A percentile compares a stretch with the other conserved stretches of the same genome.
phyloP scores from a whole-genome alignment of 768 basidiomycete genomes.

The Xerocomus potaroensis region DNA sequence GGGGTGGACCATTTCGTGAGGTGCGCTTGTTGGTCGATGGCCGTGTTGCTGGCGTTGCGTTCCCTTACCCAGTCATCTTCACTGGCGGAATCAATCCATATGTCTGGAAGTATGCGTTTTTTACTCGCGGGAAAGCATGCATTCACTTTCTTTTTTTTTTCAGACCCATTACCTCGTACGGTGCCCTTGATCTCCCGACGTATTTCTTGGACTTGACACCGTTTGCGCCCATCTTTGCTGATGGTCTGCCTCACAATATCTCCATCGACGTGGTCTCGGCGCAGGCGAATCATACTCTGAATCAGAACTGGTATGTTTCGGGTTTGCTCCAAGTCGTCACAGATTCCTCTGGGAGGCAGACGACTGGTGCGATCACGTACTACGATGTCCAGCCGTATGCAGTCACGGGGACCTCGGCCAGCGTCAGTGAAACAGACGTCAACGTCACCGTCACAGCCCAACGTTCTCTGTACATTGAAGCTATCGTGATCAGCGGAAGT shows the following conservation, averaged over 20 bases:
- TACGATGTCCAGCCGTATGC: constrained; percentile 61
- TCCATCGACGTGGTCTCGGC: constrained; percentile 71
- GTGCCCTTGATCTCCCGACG: constrained; percentile 71
- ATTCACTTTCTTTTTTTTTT: not conserved
- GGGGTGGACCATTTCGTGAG: constrained; percentile 58
- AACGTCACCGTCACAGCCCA: constrained; percentile 60
- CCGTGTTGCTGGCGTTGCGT: constrained; percentile 49
- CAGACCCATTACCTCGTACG: constrained; percentile 73
- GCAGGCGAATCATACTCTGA: constrained; percentile 58
- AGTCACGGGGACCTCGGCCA: constrained; percentile 44
- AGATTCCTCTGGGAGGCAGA: constrained; percentile 57
- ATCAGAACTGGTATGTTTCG: constrained; percentile 77
- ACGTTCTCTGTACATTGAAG: constrained; percentile 54
- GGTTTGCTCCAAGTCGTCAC: constrained; percentile 64
- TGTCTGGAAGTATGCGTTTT: constrained; percentile 57
- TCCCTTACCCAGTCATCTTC: constrained; percentile 62
- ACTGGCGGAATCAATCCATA: constrained; percentile 70
- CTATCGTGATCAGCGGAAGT: constrained; percentile 58
- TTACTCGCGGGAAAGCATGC: not conserved
- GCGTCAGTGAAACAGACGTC: constrained; percentile 41
- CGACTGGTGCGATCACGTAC: constrained; percentile 61
- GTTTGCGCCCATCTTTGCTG: constrained; percentile 65
- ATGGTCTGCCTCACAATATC: constrained; percentile 65
- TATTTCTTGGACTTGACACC: constrained; percentile 78
- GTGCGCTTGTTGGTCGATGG: constrained; percentile 58